phyloP scores from a whole-genome alignment of 129 eudicot species.

The Arctium minus region DNA sequence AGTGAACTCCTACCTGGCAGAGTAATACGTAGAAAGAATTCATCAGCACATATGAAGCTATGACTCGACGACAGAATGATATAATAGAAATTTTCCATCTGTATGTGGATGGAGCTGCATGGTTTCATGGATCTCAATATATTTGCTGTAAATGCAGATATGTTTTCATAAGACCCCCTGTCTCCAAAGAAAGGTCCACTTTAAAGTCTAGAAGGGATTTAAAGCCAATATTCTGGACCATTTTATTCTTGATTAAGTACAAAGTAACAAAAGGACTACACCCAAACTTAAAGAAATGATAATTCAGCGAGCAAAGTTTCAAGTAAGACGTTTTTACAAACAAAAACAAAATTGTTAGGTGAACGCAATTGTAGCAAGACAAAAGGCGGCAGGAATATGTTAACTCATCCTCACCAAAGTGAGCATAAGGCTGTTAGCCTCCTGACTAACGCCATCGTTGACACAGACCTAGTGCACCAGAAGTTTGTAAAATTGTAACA shows the following conservation, averaged over 20 bases:
- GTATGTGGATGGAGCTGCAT: no score
- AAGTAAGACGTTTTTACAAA: no score
- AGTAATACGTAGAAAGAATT: constrained; percentile 3
- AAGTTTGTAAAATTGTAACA: no score
- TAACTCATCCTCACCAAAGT: no score
- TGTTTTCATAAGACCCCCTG: not conserved
- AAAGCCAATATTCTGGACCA: not conserved
- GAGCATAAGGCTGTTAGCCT: no score
- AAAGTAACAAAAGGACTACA: no score
- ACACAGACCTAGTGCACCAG: no score
- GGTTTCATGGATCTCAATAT: not conserved
- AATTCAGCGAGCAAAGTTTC: no score
- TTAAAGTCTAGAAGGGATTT: not conserved
- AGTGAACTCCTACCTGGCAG: constrained; percentile 84
- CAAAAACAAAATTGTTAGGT: no score
- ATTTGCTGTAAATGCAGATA: not conserved
- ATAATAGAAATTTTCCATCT: not conserved
- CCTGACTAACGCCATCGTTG: no score
- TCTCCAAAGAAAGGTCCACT: not conserved
- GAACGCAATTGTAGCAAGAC: no score
- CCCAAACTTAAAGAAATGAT: not conserved
- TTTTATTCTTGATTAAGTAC: not conserved
- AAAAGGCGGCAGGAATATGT: no score
- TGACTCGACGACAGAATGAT: not conserved
- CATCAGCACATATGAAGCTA: not conserved